Evolutionary conservation across 352 stramenopile genomes (phyloP), one percentile per base, ranked within the genome.

Genomic region (Globisporangium paddicum): DNA sequence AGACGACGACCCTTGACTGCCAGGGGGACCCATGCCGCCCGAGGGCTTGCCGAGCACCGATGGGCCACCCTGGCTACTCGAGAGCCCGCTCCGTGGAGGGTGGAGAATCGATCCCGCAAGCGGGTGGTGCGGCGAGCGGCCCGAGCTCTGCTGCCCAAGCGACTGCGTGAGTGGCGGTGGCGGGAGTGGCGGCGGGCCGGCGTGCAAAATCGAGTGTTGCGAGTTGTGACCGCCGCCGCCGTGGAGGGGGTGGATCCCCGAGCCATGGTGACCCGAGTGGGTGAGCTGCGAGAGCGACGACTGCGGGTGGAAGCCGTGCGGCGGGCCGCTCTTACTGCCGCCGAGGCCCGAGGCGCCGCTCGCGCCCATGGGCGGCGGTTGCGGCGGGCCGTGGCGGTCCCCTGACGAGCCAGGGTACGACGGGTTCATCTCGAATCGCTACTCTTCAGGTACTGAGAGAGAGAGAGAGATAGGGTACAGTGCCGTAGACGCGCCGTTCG

Each of bases 341-440:
- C 69, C 68, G 56, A 83, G 42, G 11, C 62, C 61, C 1, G 65
- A 60, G 52, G 50, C 77, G 21, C 64, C 66, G 35, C 59, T 42
- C 35, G 64, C 63, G 51, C 59, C 73, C 61, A 82, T 70, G 40
- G 67, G 60, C 45, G 66, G 50, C 25, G 58, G 65, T 23, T 58
- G 75, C 47, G 73, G 70, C 14, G 67, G 71, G 19, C 80, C 80
- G 42, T 88, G 78, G 55, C 77, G 77, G 62, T 89, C 82, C 26
- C 79, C 79, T 11, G 79, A 86, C 35, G 79, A 77, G 10, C 82
- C 77, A 46, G 79, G 79, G 67, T 85, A 91, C 68, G 82, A 91
- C 58, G 82, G 82, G 63, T 91, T 91, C 82, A 91, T 91, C 26
- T 53, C 16, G 28, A 40, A 32, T n/a, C n/a, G n/a, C n/a, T n/a